Base-by-base conservation (phyloP, 352 stramenopile species). In the Poterioochromonas sp. region DNA sequence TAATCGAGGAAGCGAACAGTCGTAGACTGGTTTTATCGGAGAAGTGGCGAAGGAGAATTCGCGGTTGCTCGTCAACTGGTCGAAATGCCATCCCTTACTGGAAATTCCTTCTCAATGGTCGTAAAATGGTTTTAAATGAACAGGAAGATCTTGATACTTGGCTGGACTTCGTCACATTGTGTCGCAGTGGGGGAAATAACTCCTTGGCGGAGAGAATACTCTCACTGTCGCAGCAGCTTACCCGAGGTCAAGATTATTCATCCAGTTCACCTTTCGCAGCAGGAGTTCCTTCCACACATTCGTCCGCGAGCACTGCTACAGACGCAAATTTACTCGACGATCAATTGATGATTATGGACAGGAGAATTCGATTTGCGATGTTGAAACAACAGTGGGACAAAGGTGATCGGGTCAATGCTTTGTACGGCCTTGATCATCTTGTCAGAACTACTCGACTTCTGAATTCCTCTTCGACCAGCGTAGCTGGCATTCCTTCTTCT, bases 131-230 rank as follows among this genome's bases (percentile, higher is more conserved):
- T n/a, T 2, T 62, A 2, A 29, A 22, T 22, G 40, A 76, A n/a
- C 51, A 54, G 29, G 90, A 97, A 82, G 89, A 96, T 77, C 87
- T 94, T 18, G 85, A 94, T 34, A 90, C 90, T 1, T 97, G 92
- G 85, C 85, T 97, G 39, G 87, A 95, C 78, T 96, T 95, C 80
- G 91, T 91, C 26, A 92, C 88, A 58, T 81, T 97, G 11, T 95
- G 90, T 64, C 88, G 91, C 0, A 89, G 94, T 54, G 41, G 65
- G 5, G 65, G 40, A 3, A 74, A 74, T n/a, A 37, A 26, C 0
- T 1, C 65, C 11, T 39, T 74, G 15, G 65, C 65, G 20, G 39
- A 74, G 20, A 34, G 65, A 15, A 37, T 74, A 26, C 29, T 74
- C 12, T 12, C 32, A 3, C 39, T 71, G 62, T 44, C 62, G 32